Base-by-base conservation (phyloP, 345 rosid species). In the Rhizophora apiculata region DNA sequence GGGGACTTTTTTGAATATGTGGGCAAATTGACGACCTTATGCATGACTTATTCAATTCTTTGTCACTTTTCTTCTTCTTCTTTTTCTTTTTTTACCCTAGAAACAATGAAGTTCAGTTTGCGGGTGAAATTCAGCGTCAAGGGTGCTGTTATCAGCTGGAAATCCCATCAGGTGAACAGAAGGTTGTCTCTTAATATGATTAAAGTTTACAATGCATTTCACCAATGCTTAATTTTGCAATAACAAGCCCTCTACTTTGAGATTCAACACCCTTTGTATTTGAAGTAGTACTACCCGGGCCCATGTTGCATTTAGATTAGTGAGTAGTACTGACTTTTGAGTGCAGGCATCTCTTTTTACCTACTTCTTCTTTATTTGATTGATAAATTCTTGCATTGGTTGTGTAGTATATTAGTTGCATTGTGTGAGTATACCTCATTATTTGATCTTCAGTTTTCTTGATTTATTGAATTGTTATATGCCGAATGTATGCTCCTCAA, bases 101-200 rank as follows among this genome's bases (percentile, higher is more conserved):
- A 87, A 94, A 94, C 71, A 91, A 91, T 81, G 95, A 94, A 78
- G 96, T 91, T 72, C 97, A 94, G 81, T 94, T 91, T 82, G 98
- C 97, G 0, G 98, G 97, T 15, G 97, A 91, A 85, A 85, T 93
- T 69, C 97, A 91, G 78, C 82, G 88, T 6, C 78, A 81, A 52
- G 97, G 96, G 18, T 88, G 97, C 71, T 76, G 78, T 79, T 91
- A 87, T 73, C 68, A 9, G 68, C 78, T 91, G 81, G 75, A 83
- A 55, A 79, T 91, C 61, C 82, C 80, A 68, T 53, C 89, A 43
- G 89, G 96, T 24, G 90, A 89, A 70, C 88, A 8, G 51, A 83
- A 85, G 96, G 97, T 91, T 56, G 46, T 59, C 66, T 22, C 43
- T 4, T 10, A 16, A 36, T 36, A 18, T 55, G 62, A 46, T 67